phyloP scores from a whole-genome alignment of 192 early-diverging fungal genomes.

The Coemansia sp. region DNA sequence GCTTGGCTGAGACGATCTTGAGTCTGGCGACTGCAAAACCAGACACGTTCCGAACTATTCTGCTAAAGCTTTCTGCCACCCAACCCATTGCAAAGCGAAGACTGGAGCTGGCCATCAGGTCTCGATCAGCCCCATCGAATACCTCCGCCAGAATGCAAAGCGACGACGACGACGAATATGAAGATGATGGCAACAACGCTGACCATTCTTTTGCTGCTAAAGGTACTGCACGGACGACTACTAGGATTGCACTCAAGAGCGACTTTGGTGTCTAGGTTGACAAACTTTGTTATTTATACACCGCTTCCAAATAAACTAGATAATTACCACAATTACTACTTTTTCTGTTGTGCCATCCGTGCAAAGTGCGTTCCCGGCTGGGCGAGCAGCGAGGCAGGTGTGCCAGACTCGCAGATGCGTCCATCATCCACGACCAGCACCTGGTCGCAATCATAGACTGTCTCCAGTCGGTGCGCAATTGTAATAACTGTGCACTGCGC shows the following conservation, averaged over 20 bases:
- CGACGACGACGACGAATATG: neutral
- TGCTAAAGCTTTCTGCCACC: conserved; percentile 13
- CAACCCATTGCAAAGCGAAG: conserved; percentile 25
- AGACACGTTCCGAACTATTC: conserved; percentile 8
- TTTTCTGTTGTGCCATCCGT: neutral
- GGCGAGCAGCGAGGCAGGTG: conserved; percentile 6
- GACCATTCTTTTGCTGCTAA: neutral
- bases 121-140: neutral
- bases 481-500: conserved; percentile 57
- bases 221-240: neutral
- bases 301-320: neutral
- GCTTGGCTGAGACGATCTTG: conserved; percentile 19
- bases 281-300: neutral
- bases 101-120: conserved; percentile 27
- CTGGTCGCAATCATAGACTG: conserved; percentile 22
- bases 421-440: conserved; percentile 30
- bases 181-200: too few relatives aligned
- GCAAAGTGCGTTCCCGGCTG: neutral
- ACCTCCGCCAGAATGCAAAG: neutral
- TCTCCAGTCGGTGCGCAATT: conserved; percentile 60
- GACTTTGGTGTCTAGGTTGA: conserved; percentile 19
- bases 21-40: conserved; percentile 18
- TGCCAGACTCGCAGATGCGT: conserved; percentile 15
- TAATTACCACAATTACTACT: neutral
- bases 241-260: conserved; percentile 23